Percentiles rank a stretch among this genome's conserved stretches.
phyloP scores from a whole-genome alignment of 805 yeast species.

The Tetrapisispora namnaoensis region DNA sequence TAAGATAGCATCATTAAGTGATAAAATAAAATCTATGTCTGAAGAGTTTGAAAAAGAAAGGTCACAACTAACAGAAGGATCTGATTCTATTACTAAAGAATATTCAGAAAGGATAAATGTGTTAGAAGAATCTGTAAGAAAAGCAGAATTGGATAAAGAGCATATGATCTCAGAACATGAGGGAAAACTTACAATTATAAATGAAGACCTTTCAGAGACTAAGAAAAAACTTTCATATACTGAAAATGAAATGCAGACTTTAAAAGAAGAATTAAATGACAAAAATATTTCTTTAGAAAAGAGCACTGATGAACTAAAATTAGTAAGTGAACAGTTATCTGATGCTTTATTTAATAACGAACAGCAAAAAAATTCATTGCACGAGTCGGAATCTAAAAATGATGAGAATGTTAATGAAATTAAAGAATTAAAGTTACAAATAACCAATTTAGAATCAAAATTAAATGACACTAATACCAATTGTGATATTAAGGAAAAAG shows the following conservation, averaged over 20 bases:
- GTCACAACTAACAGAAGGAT: conserved; percentile 36
- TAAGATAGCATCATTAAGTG: conserved; percentile 4
- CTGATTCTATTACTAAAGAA: conserved; percentile 41
- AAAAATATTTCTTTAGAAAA: not conserved
- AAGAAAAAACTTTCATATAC: not conserved
- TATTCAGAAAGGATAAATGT: conserved; percentile 37
- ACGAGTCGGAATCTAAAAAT: not conserved
- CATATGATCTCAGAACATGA: not conserved
- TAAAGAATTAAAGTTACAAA: not conserved
- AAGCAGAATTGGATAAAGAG: conserved; percentile 3
- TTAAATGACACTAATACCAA: not conserved
- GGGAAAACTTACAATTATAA: not conserved
- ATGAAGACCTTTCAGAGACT: not conserved
- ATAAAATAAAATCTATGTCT: not conserved
- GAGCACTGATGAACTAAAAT: not conserved
- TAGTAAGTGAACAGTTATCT: not conserved
- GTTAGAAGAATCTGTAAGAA: conserved; percentile 31
- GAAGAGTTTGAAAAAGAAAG: conserved; percentile 41
- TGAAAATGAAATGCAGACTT: not conserved
- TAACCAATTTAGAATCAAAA: not conserved
- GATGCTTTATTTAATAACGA: not conserved
- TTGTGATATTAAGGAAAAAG: not conserved
- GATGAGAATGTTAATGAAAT: not conserved
- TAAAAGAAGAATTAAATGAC: not conserved
- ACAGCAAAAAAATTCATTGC: not conserved